phyloP scores from a whole-genome alignment of 345 rosid genomes.

The Eucalyptus albens region DNA sequence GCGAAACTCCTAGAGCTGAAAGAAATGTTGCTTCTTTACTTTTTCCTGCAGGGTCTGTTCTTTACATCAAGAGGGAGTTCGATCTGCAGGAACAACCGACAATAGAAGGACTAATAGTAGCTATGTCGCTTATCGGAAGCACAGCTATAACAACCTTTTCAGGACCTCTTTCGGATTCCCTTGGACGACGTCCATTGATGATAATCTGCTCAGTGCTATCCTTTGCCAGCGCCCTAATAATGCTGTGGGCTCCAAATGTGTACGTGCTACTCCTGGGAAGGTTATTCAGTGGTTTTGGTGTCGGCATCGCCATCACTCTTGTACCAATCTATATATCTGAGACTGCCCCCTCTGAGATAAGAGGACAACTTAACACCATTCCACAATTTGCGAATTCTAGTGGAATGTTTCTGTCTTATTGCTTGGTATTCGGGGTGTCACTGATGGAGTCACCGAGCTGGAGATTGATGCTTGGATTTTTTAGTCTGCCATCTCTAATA shows the following conservation, averaged over 20 bases:
- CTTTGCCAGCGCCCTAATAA: conserved; percentile 8
- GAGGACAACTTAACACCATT: conserved; percentile 24
- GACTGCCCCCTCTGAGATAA: conserved; percentile 26
- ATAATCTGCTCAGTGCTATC: conserved; percentile 14
- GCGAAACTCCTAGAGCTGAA: neutral
- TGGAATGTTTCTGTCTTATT: conserved; percentile 28
- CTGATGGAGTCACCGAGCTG: conserved; percentile 19
- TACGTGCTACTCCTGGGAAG: conserved; percentile 22
- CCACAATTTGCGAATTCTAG: conserved; percentile 23
- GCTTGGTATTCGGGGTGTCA: conserved; percentile 25
- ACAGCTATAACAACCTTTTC: conserved; percentile 15
- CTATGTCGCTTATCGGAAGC: conserved; percentile 20
- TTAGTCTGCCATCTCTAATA: conserved; percentile 11
- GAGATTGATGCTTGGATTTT: conserved; percentile 30
- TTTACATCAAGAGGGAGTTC: conserved; percentile 26
- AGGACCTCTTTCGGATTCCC: conserved; percentile 14
- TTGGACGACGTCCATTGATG: conserved; percentile 26
- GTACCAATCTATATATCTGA: conserved; percentile 27
- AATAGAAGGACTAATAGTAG: conserved; percentile 26
- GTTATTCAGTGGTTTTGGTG: conserved; percentile 16
- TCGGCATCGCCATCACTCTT: conserved; percentile 17
- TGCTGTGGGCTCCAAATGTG: conserved; percentile 29
- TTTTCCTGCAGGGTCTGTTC: conserved; percentile 13
- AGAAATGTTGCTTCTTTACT: neutral
- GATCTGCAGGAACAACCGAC: conserved; percentile 16